Conservation (phyloP, 2,329 filamentous ascomycete species). For the Penicillium sp. region DNA sequence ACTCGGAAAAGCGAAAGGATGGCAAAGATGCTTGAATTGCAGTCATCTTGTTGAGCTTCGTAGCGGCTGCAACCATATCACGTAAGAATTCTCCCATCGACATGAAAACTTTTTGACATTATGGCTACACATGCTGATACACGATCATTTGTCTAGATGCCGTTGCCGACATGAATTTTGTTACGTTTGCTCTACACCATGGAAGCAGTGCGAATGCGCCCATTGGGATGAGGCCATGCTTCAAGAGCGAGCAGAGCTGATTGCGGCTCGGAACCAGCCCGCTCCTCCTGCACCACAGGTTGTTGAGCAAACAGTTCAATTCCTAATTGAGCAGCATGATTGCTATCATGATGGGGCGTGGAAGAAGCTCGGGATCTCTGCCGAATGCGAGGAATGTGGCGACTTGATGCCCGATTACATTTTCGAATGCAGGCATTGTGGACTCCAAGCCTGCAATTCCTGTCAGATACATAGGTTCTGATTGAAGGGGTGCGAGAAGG, state of each 20-base stretch:
- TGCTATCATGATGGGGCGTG: not conserved
- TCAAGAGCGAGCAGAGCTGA: not conserved
- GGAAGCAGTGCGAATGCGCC: slow-evolving; percentile 31
- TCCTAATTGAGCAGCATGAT: not conserved
- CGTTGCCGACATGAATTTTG: slow-evolving; percentile 35
- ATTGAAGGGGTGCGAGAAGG: not conserved
- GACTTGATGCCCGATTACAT: not conserved
- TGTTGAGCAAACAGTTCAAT: not conserved
- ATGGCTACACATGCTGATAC: not conserved
- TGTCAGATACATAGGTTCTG: not conserved
- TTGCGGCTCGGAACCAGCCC: not conserved
- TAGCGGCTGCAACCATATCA: slow-evolving; percentile 38
- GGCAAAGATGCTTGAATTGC: slow-evolving; percentile 75
- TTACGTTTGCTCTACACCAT: slow-evolving; percentile 30
- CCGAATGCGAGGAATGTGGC: not conserved
- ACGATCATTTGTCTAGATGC: slow-evolving; percentile 21
- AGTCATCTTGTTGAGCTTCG: slow-evolving; percentile 49
- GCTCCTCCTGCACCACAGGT: not conserved
- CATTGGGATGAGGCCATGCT: slow-evolving; percentile 20
- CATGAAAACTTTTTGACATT: not conserved
- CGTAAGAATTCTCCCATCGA: slow-evolving; percentile 22
- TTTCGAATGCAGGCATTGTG: not conserved
- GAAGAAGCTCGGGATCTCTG: not conserved
- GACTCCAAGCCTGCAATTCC: not conserved
- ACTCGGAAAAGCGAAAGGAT: slow-evolving; percentile 66